phyloP scores from a whole-genome alignment of 176 grass and related monocot species.

The Bothriochloa decipiens region DNA sequence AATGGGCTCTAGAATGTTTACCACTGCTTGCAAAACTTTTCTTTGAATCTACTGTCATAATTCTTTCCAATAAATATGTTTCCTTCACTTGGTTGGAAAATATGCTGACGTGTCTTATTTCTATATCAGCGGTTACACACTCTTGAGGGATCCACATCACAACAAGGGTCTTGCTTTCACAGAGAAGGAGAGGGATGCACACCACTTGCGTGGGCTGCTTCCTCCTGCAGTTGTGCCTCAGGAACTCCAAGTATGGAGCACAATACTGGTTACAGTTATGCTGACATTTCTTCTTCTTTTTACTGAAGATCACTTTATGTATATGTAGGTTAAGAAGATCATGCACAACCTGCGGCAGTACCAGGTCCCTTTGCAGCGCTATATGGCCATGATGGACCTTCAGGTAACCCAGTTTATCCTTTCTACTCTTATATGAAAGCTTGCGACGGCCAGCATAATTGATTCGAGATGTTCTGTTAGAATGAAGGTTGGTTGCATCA shows the following conservation, averaged over 20 bases:
- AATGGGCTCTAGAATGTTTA: background rate
- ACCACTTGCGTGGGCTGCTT: conserved; percentile 93
- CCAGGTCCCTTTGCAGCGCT: conserved; percentile 80
- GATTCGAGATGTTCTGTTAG: background rate
- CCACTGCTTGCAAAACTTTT: background rate
- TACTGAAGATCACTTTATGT: conserved; percentile 14
- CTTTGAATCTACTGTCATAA: background rate
- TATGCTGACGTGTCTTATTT: conserved; percentile 41
- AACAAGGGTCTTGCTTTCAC: conserved; percentile 92
- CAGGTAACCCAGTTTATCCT: conserved; percentile 58
- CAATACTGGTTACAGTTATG: conserved; percentile 3
- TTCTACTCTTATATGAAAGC: conserved; percentile 15
- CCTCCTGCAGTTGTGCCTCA: conserved; percentile 84
- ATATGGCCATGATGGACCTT: conserved; percentile 99
- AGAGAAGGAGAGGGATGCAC: conserved; percentile 88
- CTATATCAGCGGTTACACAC: conserved; percentile 74
- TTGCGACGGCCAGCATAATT: background rate
- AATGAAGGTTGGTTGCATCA: conserved; percentile 27
- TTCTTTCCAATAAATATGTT: background rate
- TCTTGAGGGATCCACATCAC: conserved; percentile 93
- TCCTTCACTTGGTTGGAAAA: background rate
- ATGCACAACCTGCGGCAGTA: conserved; percentile 91
- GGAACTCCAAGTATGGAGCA: conserved; percentile 64
- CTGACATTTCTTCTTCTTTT: background rate
- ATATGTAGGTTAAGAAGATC: conserved; percentile 75